Conservation (phyloP, 352 stramenopile species). For the Peronospora destructor region DNA sequence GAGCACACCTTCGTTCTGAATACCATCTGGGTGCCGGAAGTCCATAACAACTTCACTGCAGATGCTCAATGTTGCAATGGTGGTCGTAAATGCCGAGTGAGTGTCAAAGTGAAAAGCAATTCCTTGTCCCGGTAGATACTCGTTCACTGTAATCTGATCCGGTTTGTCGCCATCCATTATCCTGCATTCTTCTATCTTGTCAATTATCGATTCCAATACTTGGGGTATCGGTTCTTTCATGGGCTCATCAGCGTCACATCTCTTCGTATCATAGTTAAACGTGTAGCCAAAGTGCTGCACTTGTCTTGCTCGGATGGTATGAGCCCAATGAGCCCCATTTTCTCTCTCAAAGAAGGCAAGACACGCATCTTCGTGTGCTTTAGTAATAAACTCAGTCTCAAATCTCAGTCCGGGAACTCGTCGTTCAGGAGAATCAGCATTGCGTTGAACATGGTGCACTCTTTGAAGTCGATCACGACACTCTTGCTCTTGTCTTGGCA, state of each 20-base stretch:
- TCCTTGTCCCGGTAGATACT: conserved; percentile 84
- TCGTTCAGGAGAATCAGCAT: conserved; percentile 27
- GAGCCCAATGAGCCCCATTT: conserved; percentile 46
- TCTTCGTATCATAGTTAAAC: conserved; percentile 82
- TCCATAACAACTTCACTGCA: conserved; percentile 82
- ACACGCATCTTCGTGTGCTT: conserved; percentile 45
- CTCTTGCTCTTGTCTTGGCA: conserved; percentile 63
- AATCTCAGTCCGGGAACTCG: conserved; percentile 62
- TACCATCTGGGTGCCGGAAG: conserved; percentile 58
- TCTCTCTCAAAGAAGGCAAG: conserved; percentile 56
- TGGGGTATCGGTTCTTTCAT: conserved; percentile 46
- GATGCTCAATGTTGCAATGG: conserved; percentile 76
- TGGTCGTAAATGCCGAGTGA: conserved; percentile 80
- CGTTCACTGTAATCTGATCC: conserved; percentile 84
- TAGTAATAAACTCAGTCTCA: conserved; percentile 57
- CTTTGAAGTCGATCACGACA: conserved; percentile 47
- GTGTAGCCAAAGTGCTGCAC: conserved; percentile 86
- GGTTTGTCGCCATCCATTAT: conserved; percentile 54
- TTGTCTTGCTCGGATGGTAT: conserved; percentile 71
- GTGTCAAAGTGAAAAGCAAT: conserved; percentile 87
- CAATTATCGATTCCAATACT: conserved; percentile 35
- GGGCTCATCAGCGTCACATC: conserved; percentile 45
- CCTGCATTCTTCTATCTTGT: conserved; percentile 40
- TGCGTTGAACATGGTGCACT: conserved; percentile 53
- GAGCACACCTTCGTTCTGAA: conserved; percentile 49